These are phyloP conservation scores for Pyrenula massariospora DNA, from an alignment of 495 filamentous ascomycete species.

Conservation along the genomic window DNA sequence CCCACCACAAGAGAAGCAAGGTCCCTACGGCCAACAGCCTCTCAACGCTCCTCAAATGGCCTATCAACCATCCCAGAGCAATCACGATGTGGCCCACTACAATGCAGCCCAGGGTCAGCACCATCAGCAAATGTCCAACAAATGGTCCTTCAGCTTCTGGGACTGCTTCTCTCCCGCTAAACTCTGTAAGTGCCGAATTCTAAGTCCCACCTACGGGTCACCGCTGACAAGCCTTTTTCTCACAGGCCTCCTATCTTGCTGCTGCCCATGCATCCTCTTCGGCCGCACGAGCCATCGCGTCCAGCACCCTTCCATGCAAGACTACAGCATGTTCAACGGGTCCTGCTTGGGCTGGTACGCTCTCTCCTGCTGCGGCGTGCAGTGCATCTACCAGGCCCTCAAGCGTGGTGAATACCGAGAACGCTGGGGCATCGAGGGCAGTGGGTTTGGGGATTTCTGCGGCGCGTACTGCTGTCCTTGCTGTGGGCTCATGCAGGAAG, in stretches of 20 bases:
- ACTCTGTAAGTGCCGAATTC: background rate
- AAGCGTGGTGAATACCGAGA: slow-evolving; percentile 42
- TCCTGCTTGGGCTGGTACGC: slow-evolving; percentile 14
- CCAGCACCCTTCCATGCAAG: slow-evolving; percentile 29
- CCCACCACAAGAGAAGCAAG: background rate
- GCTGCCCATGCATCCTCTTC: slow-evolving; percentile 41
- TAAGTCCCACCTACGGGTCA: background rate
- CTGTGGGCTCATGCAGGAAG: slow-evolving; percentile 41
- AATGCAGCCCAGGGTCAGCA: background rate
- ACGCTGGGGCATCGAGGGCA: slow-evolving; percentile 41
- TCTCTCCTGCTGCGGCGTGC: slow-evolving; percentile 19
- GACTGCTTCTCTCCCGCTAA: background rate
- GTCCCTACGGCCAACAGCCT: background rate
- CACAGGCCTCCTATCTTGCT: slow-evolving; percentile 30
- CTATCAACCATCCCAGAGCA: background rate
- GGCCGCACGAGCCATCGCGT: slow-evolving; percentile 37
- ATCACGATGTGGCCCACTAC: background rate
- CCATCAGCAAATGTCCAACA: background rate
- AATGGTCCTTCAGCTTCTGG: background rate
- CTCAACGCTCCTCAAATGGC: background rate
- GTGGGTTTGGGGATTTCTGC: slow-evolving; percentile 36
- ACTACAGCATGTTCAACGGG: slow-evolving; percentile 31
- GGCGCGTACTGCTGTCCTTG: slow-evolving; percentile 35
- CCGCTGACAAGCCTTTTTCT: background rate
- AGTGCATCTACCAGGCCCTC: slow-evolving; percentile 33